These are phyloP conservation scores for Daldinia vernicosa DNA, from an alignment of 495 filamentous ascomycete species.

Conservation along the genomic window DNA sequence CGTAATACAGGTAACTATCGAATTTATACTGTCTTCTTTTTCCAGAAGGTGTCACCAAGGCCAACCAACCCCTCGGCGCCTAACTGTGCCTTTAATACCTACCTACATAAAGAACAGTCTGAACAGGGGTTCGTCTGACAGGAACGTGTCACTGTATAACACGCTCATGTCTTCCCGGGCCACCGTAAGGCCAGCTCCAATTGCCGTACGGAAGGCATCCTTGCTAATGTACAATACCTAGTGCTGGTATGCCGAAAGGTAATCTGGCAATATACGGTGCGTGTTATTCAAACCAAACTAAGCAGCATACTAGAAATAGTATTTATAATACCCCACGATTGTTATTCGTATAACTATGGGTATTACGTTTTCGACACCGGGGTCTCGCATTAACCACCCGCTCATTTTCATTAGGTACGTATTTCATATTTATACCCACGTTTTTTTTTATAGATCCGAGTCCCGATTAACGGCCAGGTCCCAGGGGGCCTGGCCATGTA, in stretches of 20 bases:
- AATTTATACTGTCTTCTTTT: slow-evolving; percentile 4
- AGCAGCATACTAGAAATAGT: neutral
- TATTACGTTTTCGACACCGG: neutral
- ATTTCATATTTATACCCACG: neutral
- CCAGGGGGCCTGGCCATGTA: neutral
- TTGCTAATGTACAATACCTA: too few species aligned
- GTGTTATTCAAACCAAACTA: neutral
- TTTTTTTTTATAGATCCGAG: neutral
- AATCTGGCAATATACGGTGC: neutral
- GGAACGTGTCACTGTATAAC: neutral
- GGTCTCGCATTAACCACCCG: neutral
- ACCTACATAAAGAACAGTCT: neutral
- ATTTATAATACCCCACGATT: neutral
- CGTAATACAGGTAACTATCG: neutral
- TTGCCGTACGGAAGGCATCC: too few species aligned
- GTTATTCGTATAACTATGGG: too few species aligned
- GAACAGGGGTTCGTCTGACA: neutral
- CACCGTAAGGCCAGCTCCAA: too few species aligned
- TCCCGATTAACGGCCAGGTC: neutral
- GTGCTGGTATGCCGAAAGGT: neutral
- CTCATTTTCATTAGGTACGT: neutral
- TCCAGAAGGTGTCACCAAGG: slow-evolving; percentile 10
- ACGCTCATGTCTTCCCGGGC: neutral
- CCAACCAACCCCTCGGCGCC: neutral
- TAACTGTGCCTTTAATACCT: neutral